Evolutionary conservation across 108 stramenopile species (phyloP).

Genomic region (Skeletonema menzelii): DNA sequence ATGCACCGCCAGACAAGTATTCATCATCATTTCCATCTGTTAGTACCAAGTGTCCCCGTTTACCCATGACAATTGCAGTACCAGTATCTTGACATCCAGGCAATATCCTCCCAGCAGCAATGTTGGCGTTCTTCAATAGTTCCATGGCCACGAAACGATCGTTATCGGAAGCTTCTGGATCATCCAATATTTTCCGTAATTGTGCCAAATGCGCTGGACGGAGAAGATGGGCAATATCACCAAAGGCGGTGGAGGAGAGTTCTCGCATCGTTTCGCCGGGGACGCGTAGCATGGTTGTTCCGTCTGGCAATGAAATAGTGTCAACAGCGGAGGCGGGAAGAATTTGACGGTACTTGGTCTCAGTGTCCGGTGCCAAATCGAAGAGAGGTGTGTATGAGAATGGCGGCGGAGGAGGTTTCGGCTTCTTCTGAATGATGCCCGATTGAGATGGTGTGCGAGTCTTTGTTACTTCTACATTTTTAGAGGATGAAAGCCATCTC

Average conservation of each 20-base stretch:
- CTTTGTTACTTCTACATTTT: slow-evolving; percentile 37
- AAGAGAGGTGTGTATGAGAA: slow-evolving; percentile 77
- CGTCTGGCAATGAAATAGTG: slow-evolving; percentile 51
- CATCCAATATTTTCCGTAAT: slow-evolving; percentile 91
- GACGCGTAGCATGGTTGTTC: slow-evolving; percentile 58
- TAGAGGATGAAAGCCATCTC: slow-evolving; percentile 35
- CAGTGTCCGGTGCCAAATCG: slow-evolving; percentile 44
- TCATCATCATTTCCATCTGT: slow-evolving; percentile 96
- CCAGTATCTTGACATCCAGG: slow-evolving; percentile 98
- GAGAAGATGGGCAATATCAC: slow-evolving; percentile 93
- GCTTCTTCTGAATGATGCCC: slow-evolving; percentile 8
- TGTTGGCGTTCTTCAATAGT: slow-evolving; percentile 95
- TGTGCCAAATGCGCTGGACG: slow-evolving; percentile 90
- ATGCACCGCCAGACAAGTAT: slow-evolving; percentile 85
- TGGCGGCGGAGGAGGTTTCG: slow-evolving; percentile 28
- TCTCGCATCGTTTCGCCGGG: slow-evolving; percentile 54
- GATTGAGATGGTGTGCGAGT: slow-evolving; percentile 10
- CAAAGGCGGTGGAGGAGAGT: slow-evolving; percentile 75
- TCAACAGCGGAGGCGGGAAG: slow-evolving; percentile 56
- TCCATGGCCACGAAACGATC: slow-evolving; percentile 96
- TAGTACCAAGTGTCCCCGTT: slow-evolving; percentile 89
- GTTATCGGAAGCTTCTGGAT: slow-evolving; percentile 93
- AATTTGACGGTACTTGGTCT: slow-evolving; percentile 63
- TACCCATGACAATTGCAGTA: slow-evolving; percentile 94
- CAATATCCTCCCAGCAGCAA: slow-evolving; percentile 86